These are phyloP conservation scores for Hippophae tibetana DNA, from an alignment of 306 rosid genomes.

Conservation along the genomic window DNA sequence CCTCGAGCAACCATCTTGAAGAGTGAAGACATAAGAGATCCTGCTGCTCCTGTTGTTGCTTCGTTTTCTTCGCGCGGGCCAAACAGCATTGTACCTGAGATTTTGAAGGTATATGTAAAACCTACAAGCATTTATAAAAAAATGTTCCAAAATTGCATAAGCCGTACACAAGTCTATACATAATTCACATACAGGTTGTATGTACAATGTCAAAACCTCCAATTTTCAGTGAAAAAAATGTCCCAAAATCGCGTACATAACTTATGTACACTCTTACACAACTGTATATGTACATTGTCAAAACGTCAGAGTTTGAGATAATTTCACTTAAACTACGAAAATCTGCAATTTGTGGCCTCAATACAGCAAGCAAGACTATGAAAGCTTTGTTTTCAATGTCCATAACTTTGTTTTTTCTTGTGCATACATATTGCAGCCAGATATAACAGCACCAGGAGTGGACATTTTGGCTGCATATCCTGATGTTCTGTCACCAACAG, in stretches of 20 bases:
- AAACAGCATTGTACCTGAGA: conserved; percentile 5
- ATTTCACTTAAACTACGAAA: no score
- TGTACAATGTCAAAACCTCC: no score
- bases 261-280: no score
- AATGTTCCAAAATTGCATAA: no score
- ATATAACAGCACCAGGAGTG: conserved; percentile 26
- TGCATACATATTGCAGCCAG: conserved; percentile 16
- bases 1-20: not conserved
- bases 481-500: conserved; percentile 2
- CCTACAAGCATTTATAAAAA: no score
- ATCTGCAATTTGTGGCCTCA: no score
- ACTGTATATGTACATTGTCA: no score
- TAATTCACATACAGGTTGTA: no score
- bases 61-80: conserved; percentile 27
- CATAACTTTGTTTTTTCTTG: not conserved
- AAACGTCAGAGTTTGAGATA: no score
- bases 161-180: no score
- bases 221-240: no score
- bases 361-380: not conserved
- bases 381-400: not conserved
- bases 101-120: conserved; percentile 15
- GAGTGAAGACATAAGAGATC: conserved; percentile 3
- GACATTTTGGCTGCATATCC: conserved; percentile 24
- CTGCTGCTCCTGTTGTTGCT: conserved; percentile 15
- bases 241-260: no score